Evolutionary conservation across 306 rosid species (phyloP), one percentile per base, ranked within the genome.

Genomic region (Quercus glauca): DNA sequence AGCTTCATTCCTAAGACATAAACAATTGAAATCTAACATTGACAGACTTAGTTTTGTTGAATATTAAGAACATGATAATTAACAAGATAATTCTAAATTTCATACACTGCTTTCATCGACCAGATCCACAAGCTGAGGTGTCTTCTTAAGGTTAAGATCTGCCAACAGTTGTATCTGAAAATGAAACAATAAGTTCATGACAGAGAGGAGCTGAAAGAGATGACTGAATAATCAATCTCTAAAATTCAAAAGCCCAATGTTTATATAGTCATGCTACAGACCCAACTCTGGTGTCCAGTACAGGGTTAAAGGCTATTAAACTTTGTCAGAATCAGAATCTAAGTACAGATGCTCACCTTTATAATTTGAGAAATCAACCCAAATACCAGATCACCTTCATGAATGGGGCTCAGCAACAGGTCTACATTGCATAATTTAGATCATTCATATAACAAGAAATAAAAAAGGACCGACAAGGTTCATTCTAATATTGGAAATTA

Each of bases 341-440:
- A 21, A 81, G 75, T 81, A 81, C 28, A n/a, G 78, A 33, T 71
- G 33, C 78, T 82, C 78, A 96, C 99, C 99, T 96, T 96, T 82
- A 96, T 91, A 76, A 96, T 90, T 89, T 96, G 99, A 70, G 99
- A 96, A 80, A 96, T 93, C 87, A 93, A 85, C 37, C 99, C 99
- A 81, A 96, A 68, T 76, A 96, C 83, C 82, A 96, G 92, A 88
- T 96, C n/a, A n/a, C n/a, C n/a, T n/a, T n/a, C n/a, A n/a, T n/a
- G n/a, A n/a, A n/a, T n/a, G n/a, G n/a, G n/a, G n/a, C n/a, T n/a
- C n/a, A n/a, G n/a, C n/a, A n/a, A n/a, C n/a, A n/a, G n/a, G n/a
- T n/a, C n/a, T n/a, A n/a, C n/a, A n/a, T n/a, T n/a, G n/a, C n/a
- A n/a, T n/a, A n/a, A n/a, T n/a, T n/a, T n/a, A n/a, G n/a, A n/a